phyloP scores from a whole-genome alignment of 1,284 basidiomycete genomes.

The Porphyrellus sp. region DNA sequence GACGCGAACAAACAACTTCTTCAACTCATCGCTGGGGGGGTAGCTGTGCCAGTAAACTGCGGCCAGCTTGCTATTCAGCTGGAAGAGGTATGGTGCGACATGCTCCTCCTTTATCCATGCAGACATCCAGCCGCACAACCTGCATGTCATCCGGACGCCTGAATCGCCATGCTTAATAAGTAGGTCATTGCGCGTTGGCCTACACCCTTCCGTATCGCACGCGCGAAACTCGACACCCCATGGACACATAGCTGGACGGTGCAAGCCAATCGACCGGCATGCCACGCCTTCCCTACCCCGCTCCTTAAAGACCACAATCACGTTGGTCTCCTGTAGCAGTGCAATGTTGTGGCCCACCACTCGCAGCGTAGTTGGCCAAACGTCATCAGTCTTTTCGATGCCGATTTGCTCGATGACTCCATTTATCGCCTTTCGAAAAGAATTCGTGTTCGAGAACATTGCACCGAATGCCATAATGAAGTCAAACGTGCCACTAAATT shows the following conservation, averaged over 20 bases:
- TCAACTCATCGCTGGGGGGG: too few species aligned
- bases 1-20: too few species aligned
- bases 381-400: not conserved
- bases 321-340: not conserved
- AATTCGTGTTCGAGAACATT: fast-evolving
- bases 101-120: too few species aligned
- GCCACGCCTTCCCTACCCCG: not conserved
- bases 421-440: not conserved
- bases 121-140: too few species aligned
- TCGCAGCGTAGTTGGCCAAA: not conserved
- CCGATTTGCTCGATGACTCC: not conserved
- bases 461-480: not conserved
- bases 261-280: not conserved
- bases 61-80: too few species aligned
- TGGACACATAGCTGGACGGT: not conserved
- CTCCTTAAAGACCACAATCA: not conserved
- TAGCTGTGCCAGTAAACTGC: too few species aligned
- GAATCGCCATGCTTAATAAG: too few species aligned
- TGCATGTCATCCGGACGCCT: too few species aligned
- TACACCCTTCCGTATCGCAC: not conserved
- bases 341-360: not conserved
- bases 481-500: not conserved
- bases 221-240: not conserved
- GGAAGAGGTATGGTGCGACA: too few species aligned
- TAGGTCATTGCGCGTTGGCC: too few species aligned